These are phyloP conservation scores for Claviceps fusiformis DNA, from an alignment of 2,329 filamentous ascomycete species.

Conservation along the genomic window DNA sequence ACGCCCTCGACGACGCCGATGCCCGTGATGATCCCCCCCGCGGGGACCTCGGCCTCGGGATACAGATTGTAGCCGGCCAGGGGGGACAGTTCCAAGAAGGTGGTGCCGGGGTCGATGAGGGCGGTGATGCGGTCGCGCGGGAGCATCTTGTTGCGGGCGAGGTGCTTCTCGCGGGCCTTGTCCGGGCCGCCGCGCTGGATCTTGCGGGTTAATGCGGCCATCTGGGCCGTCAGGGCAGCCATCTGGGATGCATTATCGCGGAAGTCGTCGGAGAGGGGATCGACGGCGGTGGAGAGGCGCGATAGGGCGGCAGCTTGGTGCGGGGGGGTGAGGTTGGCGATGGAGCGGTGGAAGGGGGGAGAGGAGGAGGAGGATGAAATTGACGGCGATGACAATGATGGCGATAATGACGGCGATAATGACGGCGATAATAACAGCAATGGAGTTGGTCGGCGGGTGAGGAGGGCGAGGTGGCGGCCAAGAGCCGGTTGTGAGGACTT, in stretches of 20 bases:
- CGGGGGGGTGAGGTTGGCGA: conserved; percentile 66
- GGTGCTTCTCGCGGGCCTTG: conserved; percentile 77
- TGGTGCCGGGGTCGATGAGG: conserved; percentile 75
- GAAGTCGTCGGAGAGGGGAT: conserved; percentile 65
- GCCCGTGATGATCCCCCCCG: conserved; percentile 84
- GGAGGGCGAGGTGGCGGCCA: conserved; percentile 8
- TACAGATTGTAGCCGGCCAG: conserved; percentile 81
- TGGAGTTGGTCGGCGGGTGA: conserved; percentile 4
- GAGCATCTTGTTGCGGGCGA: conserved; percentile 84
- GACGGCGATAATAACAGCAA: neutral
- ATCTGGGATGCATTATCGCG: conserved; percentile 69
- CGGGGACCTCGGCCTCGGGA: conserved; percentile 72
- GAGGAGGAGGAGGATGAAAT: conserved; percentile 1
- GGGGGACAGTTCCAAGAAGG: conserved; percentile 88
- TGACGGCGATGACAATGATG: conserved; percentile 15
- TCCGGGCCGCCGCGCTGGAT: conserved; percentile 65
- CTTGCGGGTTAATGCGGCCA: conserved; percentile 56
- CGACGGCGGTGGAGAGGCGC: conserved; percentile 60
- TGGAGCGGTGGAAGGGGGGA: conserved; percentile 19
- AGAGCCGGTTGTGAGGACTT: conserved; percentile 33
- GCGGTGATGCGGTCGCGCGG: conserved; percentile 79
- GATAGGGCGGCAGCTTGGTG: conserved; percentile 78
- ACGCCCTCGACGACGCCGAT: conserved; percentile 84
- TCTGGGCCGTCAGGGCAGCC: conserved; percentile 53
- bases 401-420: conserved; percentile 16